Evolutionary conservation across 108 stramenopile genomes (phyloP), one percentile per base, ranked within the genome.

Genomic region (Craspedostauros australis): DNA sequence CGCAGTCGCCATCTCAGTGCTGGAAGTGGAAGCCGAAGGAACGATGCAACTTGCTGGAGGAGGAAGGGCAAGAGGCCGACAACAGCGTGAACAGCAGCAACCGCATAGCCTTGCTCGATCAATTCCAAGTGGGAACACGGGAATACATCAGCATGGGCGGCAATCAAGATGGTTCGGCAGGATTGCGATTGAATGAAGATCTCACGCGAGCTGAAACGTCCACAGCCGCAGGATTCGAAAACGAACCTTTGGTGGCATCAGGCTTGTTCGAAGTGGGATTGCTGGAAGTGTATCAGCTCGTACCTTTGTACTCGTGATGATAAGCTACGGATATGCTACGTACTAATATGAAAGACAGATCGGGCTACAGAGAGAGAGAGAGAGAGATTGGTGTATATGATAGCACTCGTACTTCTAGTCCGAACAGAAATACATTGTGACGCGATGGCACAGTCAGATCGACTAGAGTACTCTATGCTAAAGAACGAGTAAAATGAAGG

Each of bases 61-160:
- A 68, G 4, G 53, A 67, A 23, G 19, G 50, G 9, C 62, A 70
- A 24, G 54, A 61, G 29, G 39, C 38, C 19, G 8, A 22, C 27
- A 7, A 22, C 7, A 42, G 8, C n/a, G 25, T 12, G 18, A 16
- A 28, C 11, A 37, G 31, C 21, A 3, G 48, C 54, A 25, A 50
- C 42, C 14, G 12, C 18, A 65, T 58, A 18, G 70, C 88, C 5
- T 12, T 84, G 14, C 15, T 85, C 60, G 83, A 92, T 49, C 83
- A 80, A 30, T 87, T 85, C 41, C 83, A 84, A 77, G 72, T 86
- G 14, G 63, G 74, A 9, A 62, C 77, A 8, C 39, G 56, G 22
- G 59, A 80, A 33, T 88, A 62, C 46, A 68, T 92, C 37, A 68
- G 77, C 33, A 87, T 92, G 82, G 90, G 90, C 28, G 82, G 79